Evolutionary conservation across 2,329 filamentous ascomycete genomes (phyloP).

Genomic region (Exophiala viscosa): DNA sequence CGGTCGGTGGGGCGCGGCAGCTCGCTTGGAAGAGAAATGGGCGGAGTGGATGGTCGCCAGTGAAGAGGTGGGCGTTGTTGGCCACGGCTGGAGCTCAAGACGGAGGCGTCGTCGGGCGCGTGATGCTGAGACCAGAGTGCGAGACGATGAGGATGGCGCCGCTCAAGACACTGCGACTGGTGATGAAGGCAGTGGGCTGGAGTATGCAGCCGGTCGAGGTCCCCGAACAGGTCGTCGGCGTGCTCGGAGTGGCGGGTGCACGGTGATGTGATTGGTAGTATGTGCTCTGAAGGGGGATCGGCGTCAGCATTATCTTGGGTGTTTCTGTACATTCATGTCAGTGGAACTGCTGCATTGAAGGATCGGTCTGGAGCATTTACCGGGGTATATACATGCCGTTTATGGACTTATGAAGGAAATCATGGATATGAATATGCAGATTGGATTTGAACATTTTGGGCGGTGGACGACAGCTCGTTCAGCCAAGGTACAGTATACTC

Average conservation of each 20-base stretch:
- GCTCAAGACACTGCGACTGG: conserved; percentile 23
- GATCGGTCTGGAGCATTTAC: background rate
- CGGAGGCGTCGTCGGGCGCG: conserved; percentile 72
- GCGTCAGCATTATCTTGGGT: background rate
- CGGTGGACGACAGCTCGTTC: too few relatives aligned
- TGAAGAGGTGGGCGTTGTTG: conserved; percentile 68
- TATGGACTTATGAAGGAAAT: too few relatives aligned
- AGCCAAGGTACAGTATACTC: background rate
- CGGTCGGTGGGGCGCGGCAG: conserved; percentile 70
- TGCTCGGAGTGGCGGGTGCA: conserved; percentile 62
- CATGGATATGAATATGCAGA: too few relatives aligned
- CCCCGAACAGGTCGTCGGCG: conserved; percentile 50
- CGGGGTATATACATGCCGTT: background rate
- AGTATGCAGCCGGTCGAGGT: conserved; percentile 21
- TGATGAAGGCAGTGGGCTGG: conserved; percentile 34
- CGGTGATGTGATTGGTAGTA: conserved; percentile 56
- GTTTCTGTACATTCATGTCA: background rate
- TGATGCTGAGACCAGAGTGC: conserved; percentile 75
- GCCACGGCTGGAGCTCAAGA: conserved; percentile 59
- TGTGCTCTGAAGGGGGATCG: background rate
- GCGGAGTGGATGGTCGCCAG: conserved; percentile 88
- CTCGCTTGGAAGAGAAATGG: conserved; percentile 84
- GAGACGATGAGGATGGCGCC: conserved; percentile 67
- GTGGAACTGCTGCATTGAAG: background rate
- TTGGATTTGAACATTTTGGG: too few relatives aligned